Base-by-base conservation (phyloP, 192 early-diverging fungal species). In the Linderina pennispora region DNA sequence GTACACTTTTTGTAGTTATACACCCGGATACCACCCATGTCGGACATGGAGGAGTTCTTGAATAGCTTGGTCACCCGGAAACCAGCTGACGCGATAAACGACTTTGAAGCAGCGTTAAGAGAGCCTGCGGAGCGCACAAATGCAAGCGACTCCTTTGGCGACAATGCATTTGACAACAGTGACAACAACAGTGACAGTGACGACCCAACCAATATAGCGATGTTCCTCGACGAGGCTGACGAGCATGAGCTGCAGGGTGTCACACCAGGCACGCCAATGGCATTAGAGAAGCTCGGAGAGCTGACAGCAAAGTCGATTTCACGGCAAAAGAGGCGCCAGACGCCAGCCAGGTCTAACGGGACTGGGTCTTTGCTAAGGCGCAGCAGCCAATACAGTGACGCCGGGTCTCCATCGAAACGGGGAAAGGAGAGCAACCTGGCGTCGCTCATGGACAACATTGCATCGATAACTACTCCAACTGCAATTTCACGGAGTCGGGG, bases 161-260 rank as follows among this genome's bases (percentile, higher is more conserved):
- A n/a, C n/a, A n/a, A n/a, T n/a, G n/a, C n/a, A n/a, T 31, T 11
- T 31, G 33, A 18, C 1, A 36, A 17, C 35, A 25, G 18, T 24
- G 31, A 13, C 14, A 38, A 0, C 11, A 25, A 28, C 4, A 36
- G 24, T 14, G 53, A 55, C 9, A 55, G 53, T 40, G 53, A 55
- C 33, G 67, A 71, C 56, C 67, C 67, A 14, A 58, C 60, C 33
- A 71, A 71, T 49, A 71, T 61, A 8, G 67, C 67, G 8, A 71
- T 71, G 67, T 60, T 58, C 32, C 42, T 71, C 8, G 67, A 64
- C 25, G 67, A 71, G 17, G 55, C 41, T 40, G 67, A 71, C 14
- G 67, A 71, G 35, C 49, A 45, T 3, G 67, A 71, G 49, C 61
- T 71, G 17, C 21, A 39, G 8, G 25, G 34, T 10, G 43, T 71